Percentiles rank a stretch among this genome's conserved stretches.
phyloP scores from a whole-genome alignment of 148 eudicot species.

The Arbutus unedo region DNA sequence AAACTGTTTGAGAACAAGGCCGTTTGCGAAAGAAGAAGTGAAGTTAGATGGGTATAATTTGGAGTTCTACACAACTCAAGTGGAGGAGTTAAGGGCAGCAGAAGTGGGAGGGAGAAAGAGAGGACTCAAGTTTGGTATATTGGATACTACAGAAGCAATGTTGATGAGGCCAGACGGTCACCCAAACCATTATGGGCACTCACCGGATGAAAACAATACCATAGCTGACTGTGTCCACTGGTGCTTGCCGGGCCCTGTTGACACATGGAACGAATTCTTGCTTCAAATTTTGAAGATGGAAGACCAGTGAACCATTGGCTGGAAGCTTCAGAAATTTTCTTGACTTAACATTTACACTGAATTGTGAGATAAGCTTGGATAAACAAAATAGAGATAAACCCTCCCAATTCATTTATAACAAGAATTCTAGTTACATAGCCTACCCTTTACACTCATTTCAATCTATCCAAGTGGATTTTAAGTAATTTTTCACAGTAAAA shows the following conservation, averaged over 20 bases:
- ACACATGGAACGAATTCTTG: slow-evolving; percentile 11
- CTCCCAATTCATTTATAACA: no score
- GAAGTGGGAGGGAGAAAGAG: slow-evolving; percentile 30
- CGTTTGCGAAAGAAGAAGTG: slow-evolving; percentile 25
- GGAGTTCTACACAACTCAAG: slow-evolving; percentile 45
- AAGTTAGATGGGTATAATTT: slow-evolving; percentile 31
- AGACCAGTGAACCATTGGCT: slow-evolving; percentile 15
- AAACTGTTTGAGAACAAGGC: slow-evolving; percentile 36
- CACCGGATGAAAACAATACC: slow-evolving; percentile 33
- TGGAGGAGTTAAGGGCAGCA: slow-evolving; percentile 46
- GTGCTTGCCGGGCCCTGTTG: slow-evolving; percentile 74
- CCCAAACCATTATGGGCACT: slow-evolving; percentile 18
- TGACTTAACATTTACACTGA: no score
- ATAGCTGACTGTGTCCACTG: slow-evolving; percentile 73
- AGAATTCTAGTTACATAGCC: no score
- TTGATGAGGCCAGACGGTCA: slow-evolving; percentile 51
- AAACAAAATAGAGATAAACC: no score
- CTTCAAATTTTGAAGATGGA: slow-evolving; percentile 42
- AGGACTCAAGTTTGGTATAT: slow-evolving; percentile 29
- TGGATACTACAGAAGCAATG: slow-evolving; percentile 52
- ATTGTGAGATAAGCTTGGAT: no score
- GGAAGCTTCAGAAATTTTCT: slow-evolving; percentile 6
- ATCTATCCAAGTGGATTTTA: not conserved
- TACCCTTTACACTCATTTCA: no score
- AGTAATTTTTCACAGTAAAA: not conserved